phyloP scores from a whole-genome alignment of 192 early-diverging fungal species.

The Linnemannia schmuckeri region DNA sequence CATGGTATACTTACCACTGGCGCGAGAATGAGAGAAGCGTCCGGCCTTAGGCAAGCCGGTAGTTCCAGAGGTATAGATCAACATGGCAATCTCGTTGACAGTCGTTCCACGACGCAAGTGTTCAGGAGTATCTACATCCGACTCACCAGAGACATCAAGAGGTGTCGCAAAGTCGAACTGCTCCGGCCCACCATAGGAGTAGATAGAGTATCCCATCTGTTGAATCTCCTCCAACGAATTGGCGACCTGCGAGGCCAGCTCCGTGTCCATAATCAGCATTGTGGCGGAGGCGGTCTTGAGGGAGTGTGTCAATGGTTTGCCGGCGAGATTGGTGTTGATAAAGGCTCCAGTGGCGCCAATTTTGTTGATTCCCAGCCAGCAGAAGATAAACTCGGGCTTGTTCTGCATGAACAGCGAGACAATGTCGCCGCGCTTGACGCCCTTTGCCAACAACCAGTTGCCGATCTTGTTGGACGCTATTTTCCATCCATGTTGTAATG shows the following conservation, averaged over 20 bases:
- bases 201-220: slow-evolving; percentile 30
- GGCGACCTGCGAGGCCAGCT: slow-evolving; percentile 31
- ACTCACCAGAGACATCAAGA: slow-evolving; percentile 12
- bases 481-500: not conserved
- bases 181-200: slow-evolving; percentile 25
- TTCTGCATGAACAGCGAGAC: slow-evolving; percentile 73
- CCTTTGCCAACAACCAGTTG: slow-evolving; percentile 45
- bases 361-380: slow-evolving; percentile 68
- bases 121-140: slow-evolving; percentile 30
- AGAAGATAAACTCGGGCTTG: slow-evolving; percentile 68
- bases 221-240: slow-evolving; percentile 35
- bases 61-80: slow-evolving; percentile 70
- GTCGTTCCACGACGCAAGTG: slow-evolving; percentile 8
- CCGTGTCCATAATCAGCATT: slow-evolving; percentile 44
- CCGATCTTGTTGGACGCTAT: slow-evolving; percentile 39
- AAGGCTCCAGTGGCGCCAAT: slow-evolving; percentile 70
- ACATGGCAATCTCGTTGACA: slow-evolving; percentile 50
- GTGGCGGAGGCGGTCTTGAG: slow-evolving; percentile 53
- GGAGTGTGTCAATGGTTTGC: slow-evolving; percentile 59
- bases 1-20: slow-evolving; percentile 13
- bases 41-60: slow-evolving; percentile 75
- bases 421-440: slow-evolving; percentile 54
- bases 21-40: slow-evolving; percentile 59
- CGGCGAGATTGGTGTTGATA: slow-evolving; percentile 73
- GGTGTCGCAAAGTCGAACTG: slow-evolving; percentile 57